Percentiles rank a stretch among this genome's conserved stretches.
Evolutionary conservation across 768 basidiomycete genomes (phyloP).

Genomic region (Mycena galopus): DNA sequence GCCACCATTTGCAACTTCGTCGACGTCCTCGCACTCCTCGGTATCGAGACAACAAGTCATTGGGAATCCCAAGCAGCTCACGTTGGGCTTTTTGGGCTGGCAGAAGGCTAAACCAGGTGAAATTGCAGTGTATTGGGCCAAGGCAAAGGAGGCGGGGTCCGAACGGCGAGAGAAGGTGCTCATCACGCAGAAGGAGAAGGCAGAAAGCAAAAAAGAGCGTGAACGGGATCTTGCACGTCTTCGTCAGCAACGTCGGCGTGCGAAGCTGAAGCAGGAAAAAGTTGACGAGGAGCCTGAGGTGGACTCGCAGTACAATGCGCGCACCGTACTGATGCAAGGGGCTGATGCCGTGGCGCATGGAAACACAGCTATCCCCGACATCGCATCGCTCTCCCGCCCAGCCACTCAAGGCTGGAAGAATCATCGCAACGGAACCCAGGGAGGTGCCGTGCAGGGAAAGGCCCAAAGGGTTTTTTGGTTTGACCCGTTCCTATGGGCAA

Average conservation of each 20-base stretch:
- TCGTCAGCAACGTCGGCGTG: neutral
- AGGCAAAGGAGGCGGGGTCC: neutral
- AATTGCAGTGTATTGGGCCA: neutral
- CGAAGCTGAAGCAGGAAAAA: neutral
- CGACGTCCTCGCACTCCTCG: too few relatives aligned
- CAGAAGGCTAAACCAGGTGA: neutral
- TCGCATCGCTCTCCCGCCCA: neutral
- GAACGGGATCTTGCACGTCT: conserved; percentile 4
- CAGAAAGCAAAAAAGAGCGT: neutral
- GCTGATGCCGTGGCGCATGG: neutral
- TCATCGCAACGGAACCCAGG: neutral
- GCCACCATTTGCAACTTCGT: too few relatives aligned
- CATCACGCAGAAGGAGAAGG: neutral
- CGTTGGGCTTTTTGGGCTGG: neutral
- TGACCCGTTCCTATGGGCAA: neutral
- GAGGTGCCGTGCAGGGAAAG: neutral
- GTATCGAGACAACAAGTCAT: too few relatives aligned
- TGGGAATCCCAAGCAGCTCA: neutral
- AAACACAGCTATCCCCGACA: neutral
- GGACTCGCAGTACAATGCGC: neutral
- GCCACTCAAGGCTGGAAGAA: neutral
- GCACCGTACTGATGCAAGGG: conserved; percentile 8
- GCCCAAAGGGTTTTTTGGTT: neutral
- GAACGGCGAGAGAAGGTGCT: neutral
- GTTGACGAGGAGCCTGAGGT: neutral